Base-by-base conservation (phyloP, 257 asterid genomes). In the Marsdenia floribunda region DNA sequence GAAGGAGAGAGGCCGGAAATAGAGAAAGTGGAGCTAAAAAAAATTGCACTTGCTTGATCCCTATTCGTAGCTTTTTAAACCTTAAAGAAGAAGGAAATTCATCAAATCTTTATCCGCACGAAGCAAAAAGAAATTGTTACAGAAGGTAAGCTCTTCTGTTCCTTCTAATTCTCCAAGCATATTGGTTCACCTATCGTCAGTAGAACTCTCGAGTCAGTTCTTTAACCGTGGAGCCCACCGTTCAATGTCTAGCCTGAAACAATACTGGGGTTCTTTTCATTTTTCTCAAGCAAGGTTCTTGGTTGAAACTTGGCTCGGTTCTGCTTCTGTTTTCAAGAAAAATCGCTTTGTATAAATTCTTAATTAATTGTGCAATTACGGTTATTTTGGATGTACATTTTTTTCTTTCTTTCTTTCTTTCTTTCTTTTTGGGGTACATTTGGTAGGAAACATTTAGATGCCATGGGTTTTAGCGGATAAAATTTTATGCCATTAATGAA, bases 201-300 rank as follows among this genome's bases (percentile, higher is more conserved):
- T 46, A 18, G 54, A 75, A 68, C 54, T 58, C 74, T 58, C 74
- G 63, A 47, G 2, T 18, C 63, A 35, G 7, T 37, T 18, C 52
- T 49, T 66, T 3, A 66, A 38, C 29, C 29, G 18, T 22, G 11
- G 18, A 18, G 33, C 38, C 75, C 53, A 37, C 47, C 24, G n/a
- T 14, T 42, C 74, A 60, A 26, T 38, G 37, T 44, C 16, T 68
- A 24, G 15, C 24, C 38, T 26, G 3, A 68, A 26, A 29, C 24
- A 35, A 10, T 68, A 18, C 50, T 42, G 75, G 73, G 73, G 5
- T 42, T 29, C 29, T 66, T 15, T 66, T 26, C 47, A 1, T 16
- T 19, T 76, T 42, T 3, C 15, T 68, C n/a, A 76, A 19, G 71
- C 38, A 42, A 76, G 74, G 49, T 9, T 65, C 71, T 19, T 38